Conservation (phyloP, 805 yeast species). For the Priceomyces medius region DNA sequence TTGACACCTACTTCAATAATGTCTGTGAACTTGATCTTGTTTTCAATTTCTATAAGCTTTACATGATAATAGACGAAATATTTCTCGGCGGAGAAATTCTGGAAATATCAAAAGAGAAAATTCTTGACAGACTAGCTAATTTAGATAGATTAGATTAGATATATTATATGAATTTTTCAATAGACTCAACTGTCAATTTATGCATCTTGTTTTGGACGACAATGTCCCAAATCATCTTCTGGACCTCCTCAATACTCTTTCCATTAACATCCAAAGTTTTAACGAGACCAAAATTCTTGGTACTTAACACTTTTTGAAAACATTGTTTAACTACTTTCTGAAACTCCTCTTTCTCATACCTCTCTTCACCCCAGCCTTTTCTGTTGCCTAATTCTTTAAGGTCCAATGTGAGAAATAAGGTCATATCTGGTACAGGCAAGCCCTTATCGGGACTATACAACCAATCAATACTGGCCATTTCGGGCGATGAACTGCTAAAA, state of each 20-base stretch:
- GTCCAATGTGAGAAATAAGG: slow-evolving; percentile 68
- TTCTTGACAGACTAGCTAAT: slow-evolving; percentile 62
- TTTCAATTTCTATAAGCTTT: slow-evolving; percentile 84
- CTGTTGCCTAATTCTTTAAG: slow-evolving; percentile 46
- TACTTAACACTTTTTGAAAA: slow-evolving; percentile 49
- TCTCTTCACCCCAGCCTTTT: slow-evolving; percentile 89
- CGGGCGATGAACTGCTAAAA: slow-evolving; percentile 7
- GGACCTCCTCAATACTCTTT: slow-evolving; percentile 56
- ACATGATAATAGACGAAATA: slow-evolving; percentile 81
- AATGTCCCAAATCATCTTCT: slow-evolving; percentile 41
- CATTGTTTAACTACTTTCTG: slow-evolving; percentile 67
- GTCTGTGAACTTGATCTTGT: slow-evolving; percentile 94
- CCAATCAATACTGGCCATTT: slow-evolving; percentile 61
- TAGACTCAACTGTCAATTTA: slow-evolving; percentile 12
- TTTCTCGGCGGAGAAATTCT: slow-evolving; percentile 88
- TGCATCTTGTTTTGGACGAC: slow-evolving; percentile 12
- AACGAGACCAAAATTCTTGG: slow-evolving; percentile 28
- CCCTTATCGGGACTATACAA: slow-evolving; percentile 80
- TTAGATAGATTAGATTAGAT: slow-evolving; percentile 59
- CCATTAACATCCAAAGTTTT: slow-evolving; percentile 59
- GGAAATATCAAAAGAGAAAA: slow-evolving; percentile 71
- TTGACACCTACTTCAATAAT: slow-evolving; percentile 82
- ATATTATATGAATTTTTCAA: slow-evolving; percentile 6
- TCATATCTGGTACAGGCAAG: slow-evolving; percentile 80
- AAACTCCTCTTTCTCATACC: slow-evolving; percentile 76